phyloP scores from a whole-genome alignment of 164 flowering plant genomes.

The Vitis amurensis region DNA sequence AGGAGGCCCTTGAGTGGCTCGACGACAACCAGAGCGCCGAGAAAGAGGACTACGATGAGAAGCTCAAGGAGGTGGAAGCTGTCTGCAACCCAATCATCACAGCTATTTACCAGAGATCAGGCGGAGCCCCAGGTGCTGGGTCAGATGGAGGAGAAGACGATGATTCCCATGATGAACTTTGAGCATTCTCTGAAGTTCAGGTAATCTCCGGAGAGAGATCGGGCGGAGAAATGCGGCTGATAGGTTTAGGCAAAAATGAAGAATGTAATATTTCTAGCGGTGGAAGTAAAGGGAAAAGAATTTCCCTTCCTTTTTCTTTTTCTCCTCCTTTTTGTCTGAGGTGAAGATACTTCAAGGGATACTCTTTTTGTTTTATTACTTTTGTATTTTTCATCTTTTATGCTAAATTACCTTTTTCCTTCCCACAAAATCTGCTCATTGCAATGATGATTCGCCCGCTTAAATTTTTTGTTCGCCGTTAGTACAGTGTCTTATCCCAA shows the following conservation, averaged over 20 bases:
- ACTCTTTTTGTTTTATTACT: slow-evolving; percentile 18
- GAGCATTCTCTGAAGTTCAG: not conserved
- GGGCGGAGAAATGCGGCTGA: not conserved
- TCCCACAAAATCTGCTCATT: no score
- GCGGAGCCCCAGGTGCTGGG: slow-evolving; percentile 68
- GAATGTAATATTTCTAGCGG: not conserved
- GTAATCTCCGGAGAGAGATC: not conserved
- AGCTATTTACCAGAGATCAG: slow-evolving; percentile 77
- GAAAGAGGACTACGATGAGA: slow-evolving; percentile 85
- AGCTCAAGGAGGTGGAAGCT: slow-evolving; percentile 82
- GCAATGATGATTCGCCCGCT: no score
- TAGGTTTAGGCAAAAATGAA: not conserved
- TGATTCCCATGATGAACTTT: slow-evolving; percentile 74
- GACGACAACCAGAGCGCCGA: slow-evolving; percentile 84
- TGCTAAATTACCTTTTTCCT: no score
- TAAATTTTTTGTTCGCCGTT: no score
- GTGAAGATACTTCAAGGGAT: not conserved
- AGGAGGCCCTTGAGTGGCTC: slow-evolving; percentile 84
- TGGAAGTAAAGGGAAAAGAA: no score
- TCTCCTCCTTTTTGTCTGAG: not conserved
- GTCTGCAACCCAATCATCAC: slow-evolving; percentile 85
- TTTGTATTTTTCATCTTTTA: no score
- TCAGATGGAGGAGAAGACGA: slow-evolving; percentile 50
- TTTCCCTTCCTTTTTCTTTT: no score
- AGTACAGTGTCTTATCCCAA: no score